Conservation (phyloP, 1,284 basidiomycete species). For the Rhodotorula mucilaginosa region DNA sequence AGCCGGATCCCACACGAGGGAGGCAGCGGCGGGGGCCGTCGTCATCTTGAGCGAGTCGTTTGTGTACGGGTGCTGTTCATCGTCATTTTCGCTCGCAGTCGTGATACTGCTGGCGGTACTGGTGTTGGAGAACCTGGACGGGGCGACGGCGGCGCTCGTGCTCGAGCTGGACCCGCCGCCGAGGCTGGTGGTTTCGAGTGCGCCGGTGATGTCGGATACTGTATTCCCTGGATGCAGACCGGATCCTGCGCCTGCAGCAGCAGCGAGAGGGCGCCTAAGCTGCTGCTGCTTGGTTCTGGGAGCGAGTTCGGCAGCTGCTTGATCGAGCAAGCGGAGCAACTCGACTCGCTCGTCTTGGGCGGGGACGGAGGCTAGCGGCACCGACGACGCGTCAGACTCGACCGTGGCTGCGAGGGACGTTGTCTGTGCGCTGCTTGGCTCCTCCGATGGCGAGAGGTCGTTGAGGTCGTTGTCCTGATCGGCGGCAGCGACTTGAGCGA, state of each 20-base stretch:
- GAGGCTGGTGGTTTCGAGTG: conserved; percentile 22
- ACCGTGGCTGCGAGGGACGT: neutral
- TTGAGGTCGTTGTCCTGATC: neutral
- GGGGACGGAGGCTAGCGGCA: neutral
- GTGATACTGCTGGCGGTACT: conserved; percentile 15
- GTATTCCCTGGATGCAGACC: too few relatives aligned
- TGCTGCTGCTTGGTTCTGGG: neutral
- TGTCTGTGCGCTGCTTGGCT: neutral
- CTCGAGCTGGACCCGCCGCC: neutral
- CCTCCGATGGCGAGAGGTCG: neutral
- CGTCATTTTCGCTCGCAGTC: conserved; percentile 12
- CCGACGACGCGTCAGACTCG: neutral
- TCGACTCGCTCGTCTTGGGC: neutral
- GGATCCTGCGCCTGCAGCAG: too few relatives aligned
- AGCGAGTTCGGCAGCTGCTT: neutral
- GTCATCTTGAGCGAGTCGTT: too few relatives aligned
- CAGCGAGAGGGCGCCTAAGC: too few relatives aligned
- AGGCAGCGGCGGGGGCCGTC: neutral
- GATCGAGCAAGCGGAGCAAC: conserved; percentile 1
- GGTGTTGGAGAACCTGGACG: conserved; percentile 19
- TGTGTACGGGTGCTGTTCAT: too few relatives aligned
- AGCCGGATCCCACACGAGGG: conserved; percentile 6
- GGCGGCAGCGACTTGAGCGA: conserved; percentile 6
- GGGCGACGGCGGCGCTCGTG: neutral
- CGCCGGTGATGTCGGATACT: neutral